phyloP scores from a whole-genome alignment of 257 asterid genomes.

The Rubia yunnanensis region DNA sequence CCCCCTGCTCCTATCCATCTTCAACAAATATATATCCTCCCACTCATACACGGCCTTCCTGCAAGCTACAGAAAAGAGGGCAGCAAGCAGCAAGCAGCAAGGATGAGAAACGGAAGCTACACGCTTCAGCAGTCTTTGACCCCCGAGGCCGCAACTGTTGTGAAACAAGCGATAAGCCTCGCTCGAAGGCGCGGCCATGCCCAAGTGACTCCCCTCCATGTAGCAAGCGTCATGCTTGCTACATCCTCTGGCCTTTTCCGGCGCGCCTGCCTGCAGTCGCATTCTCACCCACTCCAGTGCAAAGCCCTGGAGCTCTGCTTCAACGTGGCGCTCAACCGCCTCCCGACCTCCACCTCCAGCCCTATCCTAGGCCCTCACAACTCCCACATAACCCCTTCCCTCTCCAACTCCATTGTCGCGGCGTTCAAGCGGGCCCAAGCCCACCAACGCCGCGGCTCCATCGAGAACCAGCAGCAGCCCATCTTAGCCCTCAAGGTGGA shows the following conservation, averaged over 20 bases:
- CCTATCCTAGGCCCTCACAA: conserved; percentile 56
- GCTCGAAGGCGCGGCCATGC: conserved; percentile 91
- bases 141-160: conserved; percentile 53
- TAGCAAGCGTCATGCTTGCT: conserved; percentile 74
- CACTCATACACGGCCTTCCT: not conserved
- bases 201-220: conserved; percentile 92
- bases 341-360: conserved; percentile 67
- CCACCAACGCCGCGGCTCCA: conserved; percentile 79
- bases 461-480: conserved; percentile 78
- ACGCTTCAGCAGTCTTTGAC: conserved; percentile 84
- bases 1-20: not conserved
- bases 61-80: no score
- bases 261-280: conserved; percentile 72
- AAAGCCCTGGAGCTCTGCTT: conserved; percentile 94
- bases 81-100: not conserved
- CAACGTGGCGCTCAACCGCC: conserved; percentile 87
- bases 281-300: conserved; percentile 93
- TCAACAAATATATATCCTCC: not conserved
- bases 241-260: conserved; percentile 49
- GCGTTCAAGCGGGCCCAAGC: conserved; percentile 97
- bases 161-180: conserved; percentile 65
- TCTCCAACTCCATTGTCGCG: conserved; percentile 91
- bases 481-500: conserved; percentile 73
- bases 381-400: conserved; percentile 50
- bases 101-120: conserved; percentile 85